Base-by-base conservation (phyloP, 2,329 filamentous ascomycete species). In the Phoma sp. region DNA sequence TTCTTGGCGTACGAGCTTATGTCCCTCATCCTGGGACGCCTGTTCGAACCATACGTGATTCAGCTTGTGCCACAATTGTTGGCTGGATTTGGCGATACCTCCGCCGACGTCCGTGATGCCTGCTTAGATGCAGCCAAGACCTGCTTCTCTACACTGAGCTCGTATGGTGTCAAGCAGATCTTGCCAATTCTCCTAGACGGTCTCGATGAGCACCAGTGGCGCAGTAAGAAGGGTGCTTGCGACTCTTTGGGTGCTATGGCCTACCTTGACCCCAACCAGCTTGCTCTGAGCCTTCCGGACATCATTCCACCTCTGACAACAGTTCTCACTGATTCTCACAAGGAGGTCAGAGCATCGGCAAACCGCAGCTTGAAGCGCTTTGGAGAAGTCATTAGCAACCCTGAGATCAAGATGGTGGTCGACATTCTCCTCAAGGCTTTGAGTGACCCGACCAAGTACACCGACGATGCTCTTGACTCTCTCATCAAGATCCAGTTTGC, bases 401-500 rank as follows among this genome's bases (percentile, higher is more conserved):
- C 95, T 4, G 95, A 99, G 76, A 91, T 99, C 70, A 97, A 97
- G 83, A 86, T 88, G 60, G 82, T 98, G 11, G 93, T 98, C 54
- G 88, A 89, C 66, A 89, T 97, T 52, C 84, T 99, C 30, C 87
- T 99, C 65, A 98, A 97, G 77, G 96, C 95, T 58, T 85, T 99
- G 55, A 99, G 95, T 68, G 95, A 99, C 72, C 93, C 95, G 1
- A 99, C 93, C 0, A 98, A 95, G 72, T 91, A 96, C 77, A 99
- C 96, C 0, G 93, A 99, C 68, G 90, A 96, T 63, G 95, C 95
- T 13, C 81, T 99, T 56, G 93, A 99, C 73, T 83, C 91, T 0
- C 84, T 99, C 54, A 97, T 99, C 80, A 97, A 96, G 78, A 90
- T 99, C n/a, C 92, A 92, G 43, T 99, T 99, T 72, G 88, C 97